A percentile compares a stretch with the other conserved stretches of the same genome.
These are phyloP conservation scores for Coelastrella sp. DNA, from an alignment of 139 green algal genomes.

Conservation along the genomic window DNA sequence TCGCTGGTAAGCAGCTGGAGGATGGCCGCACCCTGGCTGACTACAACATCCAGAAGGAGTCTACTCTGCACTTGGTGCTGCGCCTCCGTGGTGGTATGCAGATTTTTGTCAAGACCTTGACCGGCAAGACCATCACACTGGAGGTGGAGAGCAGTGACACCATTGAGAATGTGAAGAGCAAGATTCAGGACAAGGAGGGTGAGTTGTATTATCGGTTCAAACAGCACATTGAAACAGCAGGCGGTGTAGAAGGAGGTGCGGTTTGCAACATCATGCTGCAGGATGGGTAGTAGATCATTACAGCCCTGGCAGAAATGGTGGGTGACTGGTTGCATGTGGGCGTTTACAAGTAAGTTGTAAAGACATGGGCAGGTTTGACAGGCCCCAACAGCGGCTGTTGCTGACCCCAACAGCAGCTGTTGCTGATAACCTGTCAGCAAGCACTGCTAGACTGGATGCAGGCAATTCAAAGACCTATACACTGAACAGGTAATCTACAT, in stretches of 20 bases:
- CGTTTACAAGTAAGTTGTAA: neutral
- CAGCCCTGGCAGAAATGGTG: neutral
- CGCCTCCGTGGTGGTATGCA: slow-evolving; percentile 75
- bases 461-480: neutral
- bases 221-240: too few species aligned
- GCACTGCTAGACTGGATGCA: neutral
- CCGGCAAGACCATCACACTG: slow-evolving; percentile 84
- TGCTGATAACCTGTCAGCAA: slow-evolving; percentile 82
- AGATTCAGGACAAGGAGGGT: slow-evolving; percentile 97
- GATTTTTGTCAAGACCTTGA: slow-evolving; percentile 95
- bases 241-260: slow-evolving; percentile 73
- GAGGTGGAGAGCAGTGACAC: slow-evolving; percentile 83
- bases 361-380: neutral
- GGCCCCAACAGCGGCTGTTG: too few species aligned
- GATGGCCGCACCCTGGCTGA: slow-evolving; percentile 92
- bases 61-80: slow-evolving; percentile 76
- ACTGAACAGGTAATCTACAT: neutral
- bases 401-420: too few species aligned
- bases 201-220: slow-evolving; percentile 32
- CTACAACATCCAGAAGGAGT: slow-evolving; percentile 97
- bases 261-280: slow-evolving; percentile 94
- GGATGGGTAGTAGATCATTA: slow-evolving; percentile 96
- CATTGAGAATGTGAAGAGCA: slow-evolving; percentile 95
- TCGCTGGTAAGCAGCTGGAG: slow-evolving; percentile 96
- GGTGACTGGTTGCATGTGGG: neutral